Base-by-base conservation (phyloP, 176 grass and related monocot genomes). In the sorghum (Sorghum bicolor) region DNA sequence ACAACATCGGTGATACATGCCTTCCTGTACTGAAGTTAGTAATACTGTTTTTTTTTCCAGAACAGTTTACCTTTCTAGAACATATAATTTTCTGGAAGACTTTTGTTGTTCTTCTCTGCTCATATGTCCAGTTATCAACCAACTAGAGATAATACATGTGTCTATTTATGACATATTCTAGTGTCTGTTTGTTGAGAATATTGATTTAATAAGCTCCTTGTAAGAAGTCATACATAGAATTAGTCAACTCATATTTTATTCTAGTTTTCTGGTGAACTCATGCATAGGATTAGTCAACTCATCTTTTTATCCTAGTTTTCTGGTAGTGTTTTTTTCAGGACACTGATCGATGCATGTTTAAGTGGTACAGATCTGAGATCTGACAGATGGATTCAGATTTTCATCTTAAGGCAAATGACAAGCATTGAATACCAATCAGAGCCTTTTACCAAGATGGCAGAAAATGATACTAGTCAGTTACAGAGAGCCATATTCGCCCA, bases 401-500 rank as follows among this genome's bases (percentile, higher is more conserved):
- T 29, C 33, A 79, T 71, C 67, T 47, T 72, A 64, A 65, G 34
- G 64, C 5, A 50, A 88, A 82, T 39, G 78, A 20, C 28, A 68
- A 74, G 47, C 74, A 62, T 70, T 76, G 70, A 86, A 69, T 41
- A 83, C 25, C 67, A 77, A 72, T 76, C 45, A 48, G 64, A 36
- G 4, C 19, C 76, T 81, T 72, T 74, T 53, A 47, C 47, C 47
- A 75, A 85, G 52, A 92, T 95, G 93, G 82, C 66, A 77, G 93
- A 95, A 84, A 86, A 80, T 33, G 87, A 93, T 75, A 72, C 85
- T 77, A 16, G 52, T 44, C 66, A 89, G 81, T 83, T 91, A 77
- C 83, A 98, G 48, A 92, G 83, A 91, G 85, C 87, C 25, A 76
- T 95, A 77, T 95, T 89, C 7, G 85, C 90, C 28, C 96, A 95